Conservation (phyloP, 164 flowering plant species). For the Chimonanthus praecox region DNA sequence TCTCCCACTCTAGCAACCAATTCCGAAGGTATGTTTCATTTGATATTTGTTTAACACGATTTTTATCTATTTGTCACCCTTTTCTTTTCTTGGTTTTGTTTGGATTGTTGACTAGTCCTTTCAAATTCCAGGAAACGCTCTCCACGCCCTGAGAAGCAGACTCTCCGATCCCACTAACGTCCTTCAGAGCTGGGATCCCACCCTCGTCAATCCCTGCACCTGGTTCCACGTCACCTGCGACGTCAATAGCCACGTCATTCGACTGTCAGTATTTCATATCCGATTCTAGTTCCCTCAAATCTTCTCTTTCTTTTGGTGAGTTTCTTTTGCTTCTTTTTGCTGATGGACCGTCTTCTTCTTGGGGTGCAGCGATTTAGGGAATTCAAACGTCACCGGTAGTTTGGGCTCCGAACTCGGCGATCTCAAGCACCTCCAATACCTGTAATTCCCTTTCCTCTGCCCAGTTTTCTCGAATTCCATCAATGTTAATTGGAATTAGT, state of each 20-base stretch:
- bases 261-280: slow-evolving; percentile 43
- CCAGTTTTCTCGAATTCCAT: not conserved
- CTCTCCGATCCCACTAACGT: slow-evolving; percentile 70
- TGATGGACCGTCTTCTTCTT: slow-evolving; percentile 1
- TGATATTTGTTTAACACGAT: not conserved
- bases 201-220: slow-evolving; percentile 88
- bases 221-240: slow-evolving; percentile 93
- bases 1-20: slow-evolving; percentile 1
- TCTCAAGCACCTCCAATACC: slow-evolving; percentile 64
- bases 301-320: slow-evolving; percentile 1
- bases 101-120: not conserved
- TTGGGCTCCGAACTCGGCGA: slow-evolving; percentile 77
- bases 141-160: slow-evolving; percentile 53
- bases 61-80: not conserved
- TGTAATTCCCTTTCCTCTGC: slow-evolving; percentile 29
- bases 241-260: slow-evolving; percentile 55
- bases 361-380: slow-evolving; percentile 71
- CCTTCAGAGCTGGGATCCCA: slow-evolving; percentile 88
- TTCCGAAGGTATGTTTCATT: slow-evolving; percentile 2
- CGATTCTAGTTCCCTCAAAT: not conserved
- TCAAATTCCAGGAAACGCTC: slow-evolving; percentile 54
- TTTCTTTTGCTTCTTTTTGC: not conserved
- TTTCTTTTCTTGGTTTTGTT: not conserved
- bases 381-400: slow-evolving; percentile 68
- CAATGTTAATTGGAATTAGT: not conserved